phyloP scores from a whole-genome alignment of 2,329 filamentous ascomycete species.

The Fulvia fulva region DNA sequence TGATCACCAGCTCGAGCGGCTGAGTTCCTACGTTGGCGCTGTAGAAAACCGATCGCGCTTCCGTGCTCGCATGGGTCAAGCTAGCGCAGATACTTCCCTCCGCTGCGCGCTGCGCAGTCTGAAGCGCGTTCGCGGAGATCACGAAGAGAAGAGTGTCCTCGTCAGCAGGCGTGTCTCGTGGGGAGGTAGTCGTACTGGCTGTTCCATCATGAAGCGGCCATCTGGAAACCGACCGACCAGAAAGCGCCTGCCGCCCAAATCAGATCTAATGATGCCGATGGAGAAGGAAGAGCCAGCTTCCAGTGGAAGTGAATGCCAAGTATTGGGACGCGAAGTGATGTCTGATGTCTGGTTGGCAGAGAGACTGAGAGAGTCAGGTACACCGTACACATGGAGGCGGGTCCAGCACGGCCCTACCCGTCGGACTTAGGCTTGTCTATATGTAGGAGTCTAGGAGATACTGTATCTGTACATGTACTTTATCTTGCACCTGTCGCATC shows the following conservation, averaged over 20 bases:
- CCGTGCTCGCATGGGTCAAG: no score
- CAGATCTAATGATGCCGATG: not conserved
- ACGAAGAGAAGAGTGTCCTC: not conserved
- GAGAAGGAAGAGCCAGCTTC: not conserved
- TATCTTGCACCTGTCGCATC: no score
- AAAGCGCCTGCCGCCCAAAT: not conserved
- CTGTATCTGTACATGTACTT: not conserved
- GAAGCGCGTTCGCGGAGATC: no score
- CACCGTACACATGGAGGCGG: not conserved
- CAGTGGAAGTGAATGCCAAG: not conserved
- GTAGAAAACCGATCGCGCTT: no score
- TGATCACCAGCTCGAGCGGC: no score
- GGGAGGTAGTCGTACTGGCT: not conserved
- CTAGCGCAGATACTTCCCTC: no score
- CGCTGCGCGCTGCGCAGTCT: no score
- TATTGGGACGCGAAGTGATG: not conserved
- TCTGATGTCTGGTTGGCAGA: no score
- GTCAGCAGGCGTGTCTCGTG: slow-evolving; percentile 4
- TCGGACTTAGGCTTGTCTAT: no score
- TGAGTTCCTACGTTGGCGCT: no score
- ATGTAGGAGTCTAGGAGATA: no score
- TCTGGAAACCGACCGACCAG: not conserved
- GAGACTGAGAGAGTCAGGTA: no score
- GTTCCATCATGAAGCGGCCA: slow-evolving; percentile 1
- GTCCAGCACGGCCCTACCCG: not conserved